Evolutionary conservation across 768 basidiomycete species (phyloP), one percentile per base, ranked within the genome.

Genomic region (Gautieria morchelliformis): DNA sequence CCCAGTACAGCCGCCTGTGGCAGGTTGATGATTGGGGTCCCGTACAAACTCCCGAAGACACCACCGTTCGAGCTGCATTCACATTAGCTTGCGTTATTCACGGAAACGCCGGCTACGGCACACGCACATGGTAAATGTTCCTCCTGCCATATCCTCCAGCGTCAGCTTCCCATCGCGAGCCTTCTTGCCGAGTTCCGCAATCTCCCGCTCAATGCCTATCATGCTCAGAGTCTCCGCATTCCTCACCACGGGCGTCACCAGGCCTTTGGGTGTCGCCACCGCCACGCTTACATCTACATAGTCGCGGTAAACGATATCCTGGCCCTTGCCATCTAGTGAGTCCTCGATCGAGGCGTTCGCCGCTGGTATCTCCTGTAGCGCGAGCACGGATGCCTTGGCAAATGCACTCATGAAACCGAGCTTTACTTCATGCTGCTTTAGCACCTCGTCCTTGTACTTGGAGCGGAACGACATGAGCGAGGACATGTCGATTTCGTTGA

Each of bases 401-500:
- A 99, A 98, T 47, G 93, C 93, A 62, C 87, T 88, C 95, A 99
- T 99, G 82, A 89, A 98, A 15, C 96, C 95, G 61, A 99, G 81
- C 72, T 98, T 98, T 70, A 98, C 85, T 52, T 93, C 94, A 63
- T 93, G 87, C 67, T 85, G 81, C 71, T 98, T 96, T 45, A 93
- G 75, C 40, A 97, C 76, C 45, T 80, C 75, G 61, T 96, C 93
- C 78, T 98, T 98, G 83, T 93, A 94, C 68, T 85, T 83, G 69
- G 86, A 83, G 65, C 95, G 89, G 84, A 98, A 83, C 42, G 87
- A 85, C 76, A 96, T 89, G 56, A 98, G 75, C 44, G 89, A 86
- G 42, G 92, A 93, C 95, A 99, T 98, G 76, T 98, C 95, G 68
- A 99, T 91, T 74, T 99, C 95, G 75, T 99, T 97, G 82, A 99